phyloP scores from a whole-genome alignment of 1,284 basidiomycete species.

The Malassezia psittaci region DNA sequence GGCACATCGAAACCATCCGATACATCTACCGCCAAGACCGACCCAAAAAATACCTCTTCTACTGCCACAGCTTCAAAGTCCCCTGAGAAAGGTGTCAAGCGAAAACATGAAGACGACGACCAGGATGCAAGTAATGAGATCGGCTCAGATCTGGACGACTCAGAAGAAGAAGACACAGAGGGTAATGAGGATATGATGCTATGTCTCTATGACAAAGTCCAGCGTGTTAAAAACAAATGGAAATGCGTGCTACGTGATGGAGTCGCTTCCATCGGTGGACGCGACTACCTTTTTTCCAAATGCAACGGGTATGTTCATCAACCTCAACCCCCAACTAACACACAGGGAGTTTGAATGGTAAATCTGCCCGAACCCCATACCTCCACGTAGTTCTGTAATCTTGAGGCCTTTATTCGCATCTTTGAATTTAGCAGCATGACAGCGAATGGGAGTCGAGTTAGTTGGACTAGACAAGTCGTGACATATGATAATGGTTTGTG shows the following conservation, averaged over 20 bases:
- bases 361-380: not conserved
- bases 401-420: not conserved
- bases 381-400: not conserved
- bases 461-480: not conserved
- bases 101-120: slow-evolving; percentile 35
- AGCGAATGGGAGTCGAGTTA: not conserved
- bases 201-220: slow-evolving; percentile 98
- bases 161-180: slow-evolving; percentile 56
- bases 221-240: slow-evolving; percentile 99
- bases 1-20: slow-evolving; percentile 9
- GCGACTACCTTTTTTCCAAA: slow-evolving; percentile 93
- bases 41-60: not conserved
- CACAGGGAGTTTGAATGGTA: slow-evolving; percentile 19
- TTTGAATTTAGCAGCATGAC: not conserved
- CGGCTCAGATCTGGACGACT: slow-evolving; percentile 91
- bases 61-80: not conserved
- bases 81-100: slow-evolving; percentile 21
- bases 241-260: slow-evolving; percentile 98
- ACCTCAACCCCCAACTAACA: not conserved
- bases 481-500: slow-evolving; percentile 5
- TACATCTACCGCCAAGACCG: slow-evolving; percentile 20
- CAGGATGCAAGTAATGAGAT: slow-evolving; percentile 63
- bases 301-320: slow-evolving; percentile 56
- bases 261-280: slow-evolving; percentile 91
- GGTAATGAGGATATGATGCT: slow-evolving; percentile 74